These are phyloP conservation scores for Aspergillus persii DNA, from an alignment of 2,329 filamentous ascomycete species.

Conservation along the genomic window DNA sequence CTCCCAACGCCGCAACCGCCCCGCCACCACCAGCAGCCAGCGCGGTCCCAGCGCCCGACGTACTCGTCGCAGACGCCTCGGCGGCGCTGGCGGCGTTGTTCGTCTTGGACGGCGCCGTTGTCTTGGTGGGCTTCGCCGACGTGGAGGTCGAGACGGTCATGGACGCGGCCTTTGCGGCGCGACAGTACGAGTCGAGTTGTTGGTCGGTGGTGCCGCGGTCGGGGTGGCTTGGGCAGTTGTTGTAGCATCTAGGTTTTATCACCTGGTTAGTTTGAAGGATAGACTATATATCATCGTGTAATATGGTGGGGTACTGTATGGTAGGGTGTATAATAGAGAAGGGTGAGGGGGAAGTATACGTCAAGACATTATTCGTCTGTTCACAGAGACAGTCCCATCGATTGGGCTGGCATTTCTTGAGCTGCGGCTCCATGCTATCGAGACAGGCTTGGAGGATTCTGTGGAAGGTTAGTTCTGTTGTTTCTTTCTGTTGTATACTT, in stretches of 20 bases:
- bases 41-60: background rate
- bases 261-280: background rate
- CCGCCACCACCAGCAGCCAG: background rate
- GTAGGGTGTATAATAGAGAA: slow-evolving; percentile 4
- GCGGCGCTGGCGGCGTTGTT: background rate
- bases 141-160: slow-evolving; percentile 15
- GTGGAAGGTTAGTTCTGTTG: background rate
- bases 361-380: slow-evolving; percentile 53
- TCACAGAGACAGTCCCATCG: slow-evolving; percentile 60
- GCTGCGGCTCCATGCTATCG: slow-evolving; percentile 38
- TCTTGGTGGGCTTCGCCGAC: slow-evolving; percentile 4
- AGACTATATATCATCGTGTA: background rate
- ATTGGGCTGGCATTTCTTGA: slow-evolving; percentile 45
- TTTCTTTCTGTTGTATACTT: slow-evolving; percentile 11
- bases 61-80: background rate
- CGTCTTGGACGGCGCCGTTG: background rate
- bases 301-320: background rate
- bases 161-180: slow-evolving; percentile 41
- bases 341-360: slow-evolving; percentile 33
- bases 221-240: slow-evolving; percentile 58
- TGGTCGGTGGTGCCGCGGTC: slow-evolving; percentile 31
- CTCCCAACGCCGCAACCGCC: background rate
- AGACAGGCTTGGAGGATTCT: slow-evolving; percentile 55
- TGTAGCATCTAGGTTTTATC: slow-evolving; percentile 53
- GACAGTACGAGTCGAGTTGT: slow-evolving; percentile 40